Conservation (phyloP, 139 green algal species). For the Diplosphaera chodatii region DNA sequence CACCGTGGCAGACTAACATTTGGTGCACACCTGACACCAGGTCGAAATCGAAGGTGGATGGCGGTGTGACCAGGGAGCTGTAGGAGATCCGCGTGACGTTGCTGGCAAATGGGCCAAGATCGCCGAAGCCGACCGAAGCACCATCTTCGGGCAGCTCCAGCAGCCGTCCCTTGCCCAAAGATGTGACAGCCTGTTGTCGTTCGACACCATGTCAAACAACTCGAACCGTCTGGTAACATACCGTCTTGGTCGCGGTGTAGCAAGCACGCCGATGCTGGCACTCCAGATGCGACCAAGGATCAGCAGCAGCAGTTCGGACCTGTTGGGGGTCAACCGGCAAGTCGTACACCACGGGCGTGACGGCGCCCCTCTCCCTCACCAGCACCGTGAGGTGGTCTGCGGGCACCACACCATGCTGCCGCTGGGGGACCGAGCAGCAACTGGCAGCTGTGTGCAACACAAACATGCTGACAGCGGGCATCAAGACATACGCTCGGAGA, state of each 20-base stretch:
- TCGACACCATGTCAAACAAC: too few species aligned
- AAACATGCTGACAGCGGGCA: neutral
- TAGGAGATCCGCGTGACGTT: conserved; percentile 13
- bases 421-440: too few species aligned
- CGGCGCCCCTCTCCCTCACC: neutral
- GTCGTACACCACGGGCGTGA: neutral
- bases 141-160: conserved; percentile 1
- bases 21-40: conserved; percentile 7
- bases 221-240: too few species aligned
- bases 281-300: too few species aligned
- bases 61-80: conserved; percentile 21
- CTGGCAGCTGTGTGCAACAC: too few species aligned
- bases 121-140: neutral
- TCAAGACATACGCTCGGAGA: too few species aligned
- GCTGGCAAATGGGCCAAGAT: conserved; percentile 5
- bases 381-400: conserved; percentile 2
- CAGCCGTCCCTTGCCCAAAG: neutral
- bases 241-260: too few species aligned
- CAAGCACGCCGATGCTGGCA: too few species aligned
- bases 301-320: neutral
- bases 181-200: neutral
- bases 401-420: too few species aligned
- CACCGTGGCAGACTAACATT: too few species aligned
- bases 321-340: neutral
- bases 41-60: conserved; percentile 19